Evolutionary conservation across 139 green algal species (phyloP), one percentile per base, ranked within the genome.

Genomic region (Micractinium conductrix): DNA sequence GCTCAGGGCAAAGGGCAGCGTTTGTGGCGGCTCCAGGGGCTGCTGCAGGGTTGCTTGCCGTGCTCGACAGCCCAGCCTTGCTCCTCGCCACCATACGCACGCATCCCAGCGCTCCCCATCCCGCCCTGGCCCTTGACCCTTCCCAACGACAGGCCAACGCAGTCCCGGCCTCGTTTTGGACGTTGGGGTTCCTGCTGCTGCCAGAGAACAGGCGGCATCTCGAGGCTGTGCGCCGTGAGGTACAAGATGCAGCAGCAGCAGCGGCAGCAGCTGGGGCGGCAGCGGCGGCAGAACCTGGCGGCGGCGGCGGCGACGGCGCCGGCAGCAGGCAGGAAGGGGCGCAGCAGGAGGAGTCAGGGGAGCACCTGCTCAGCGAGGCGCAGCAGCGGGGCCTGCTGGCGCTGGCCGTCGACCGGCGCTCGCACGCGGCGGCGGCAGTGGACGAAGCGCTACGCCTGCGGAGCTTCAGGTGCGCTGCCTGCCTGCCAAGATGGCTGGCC

Each of bases 91-190:
- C n/a, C n/a, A n/a, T n/a, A n/a, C n/a, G n/a, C n/a, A n/a, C n/a
- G n/a, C 89, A 95, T 83, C 78, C n/a, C n/a, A 4, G 37, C 38
- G 7, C 17, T 0, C 68, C 37, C 37, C 68, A 33, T 38, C 10
- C 21, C 16, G 6, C 14, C 68, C 3, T 53, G 4, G 17, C 68
- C 9, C 37, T n/a, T 50, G 19, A 30, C 37, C 68, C 1, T 30
- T 74, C 12, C n/a, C 14, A 16, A 0, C 69, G 24, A 33, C 88
- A 93, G 84, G 93, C 94, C 68, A 97, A 97, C 84, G 92, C 86
- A 0, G 84, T 93, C 17, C 90, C 93, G 24, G 83, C 89, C 28
- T 68, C 86, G 19, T 95, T 96, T 68, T 97, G 94, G 94, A 40
- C 89, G 0, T 22, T 92, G 1, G 92, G 84, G 10, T 91, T 96